Percentiles rank a stretch among this genome's conserved stretches.
Evolutionary conservation across 2,329 filamentous ascomycete species (phyloP).

Genomic region (Huntiella savannae): DNA sequence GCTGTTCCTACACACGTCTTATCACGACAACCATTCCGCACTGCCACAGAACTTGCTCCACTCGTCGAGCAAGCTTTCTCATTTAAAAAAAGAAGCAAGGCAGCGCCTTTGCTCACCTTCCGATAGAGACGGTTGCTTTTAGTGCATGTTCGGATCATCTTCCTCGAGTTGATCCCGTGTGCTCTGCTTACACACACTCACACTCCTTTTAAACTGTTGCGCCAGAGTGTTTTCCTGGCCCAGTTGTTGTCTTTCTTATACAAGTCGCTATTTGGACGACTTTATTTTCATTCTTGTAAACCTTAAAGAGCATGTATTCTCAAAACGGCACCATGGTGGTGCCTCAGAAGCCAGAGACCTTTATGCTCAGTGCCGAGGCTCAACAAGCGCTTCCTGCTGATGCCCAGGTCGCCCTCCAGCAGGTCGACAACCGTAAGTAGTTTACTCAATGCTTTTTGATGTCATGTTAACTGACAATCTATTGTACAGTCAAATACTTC

Average conservation of each 20-base stretch:
- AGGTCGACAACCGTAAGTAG: conserved; percentile 83
- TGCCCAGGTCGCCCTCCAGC: conserved; percentile 89
- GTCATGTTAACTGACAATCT: conserved; percentile 13
- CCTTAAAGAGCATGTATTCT: conserved; percentile 43
- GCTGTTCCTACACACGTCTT: conserved; percentile 6
- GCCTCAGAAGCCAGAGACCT: conserved; percentile 93
- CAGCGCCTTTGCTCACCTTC: background rate
- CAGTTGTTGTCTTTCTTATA: background rate
- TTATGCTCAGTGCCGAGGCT: conserved; percentile 92
- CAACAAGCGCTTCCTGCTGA: conserved; percentile 92
- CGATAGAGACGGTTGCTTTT: too few relatives aligned
- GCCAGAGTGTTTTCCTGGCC: too few relatives aligned
- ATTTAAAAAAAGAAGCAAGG: background rate
- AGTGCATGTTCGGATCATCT: too few relatives aligned
- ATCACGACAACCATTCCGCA: conserved; percentile 6
- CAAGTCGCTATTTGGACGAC: too few relatives aligned
- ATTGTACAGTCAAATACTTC: conserved; percentile 78
- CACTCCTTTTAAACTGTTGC: background rate
- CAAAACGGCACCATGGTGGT: conserved; percentile 76
- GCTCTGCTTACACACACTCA: background rate
- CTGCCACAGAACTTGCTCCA: background rate
- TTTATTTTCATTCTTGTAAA: conserved; percentile 2
- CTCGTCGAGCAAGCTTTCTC: too few relatives aligned
- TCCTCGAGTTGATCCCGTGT: background rate
- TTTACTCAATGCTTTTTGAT: background rate